Evolutionary conservation across 331 rosid species (phyloP).

Genomic region (Quercus phellos): DNA sequence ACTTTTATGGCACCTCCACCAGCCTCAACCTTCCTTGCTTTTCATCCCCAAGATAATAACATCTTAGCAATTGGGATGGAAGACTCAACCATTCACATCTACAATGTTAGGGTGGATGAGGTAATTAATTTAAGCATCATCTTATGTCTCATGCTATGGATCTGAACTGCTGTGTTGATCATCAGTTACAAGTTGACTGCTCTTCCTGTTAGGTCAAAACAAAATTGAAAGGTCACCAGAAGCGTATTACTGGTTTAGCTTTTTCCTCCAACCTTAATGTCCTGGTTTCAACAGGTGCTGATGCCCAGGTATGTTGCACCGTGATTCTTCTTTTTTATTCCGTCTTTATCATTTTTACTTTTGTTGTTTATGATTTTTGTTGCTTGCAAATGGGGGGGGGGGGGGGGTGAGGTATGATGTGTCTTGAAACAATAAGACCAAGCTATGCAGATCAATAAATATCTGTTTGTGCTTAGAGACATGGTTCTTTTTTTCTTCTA

Average conservation of each 20-base stretch:
- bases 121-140: constrained; percentile 28
- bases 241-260: constrained; percentile 74
- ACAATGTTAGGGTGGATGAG: constrained; percentile 77
- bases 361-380: background rate
- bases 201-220: constrained; percentile 56
- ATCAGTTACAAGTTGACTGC: constrained; percentile 12
- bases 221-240: constrained; percentile 72
- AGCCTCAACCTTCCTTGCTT: constrained; percentile 69
- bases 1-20: constrained; percentile 81
- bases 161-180: background rate
- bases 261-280: constrained; percentile 66
- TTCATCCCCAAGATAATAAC: constrained; percentile 88
- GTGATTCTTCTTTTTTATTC: background rate
- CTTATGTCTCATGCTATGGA: constrained; percentile 1
- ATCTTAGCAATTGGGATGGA: constrained; percentile 91
- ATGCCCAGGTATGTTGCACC: constrained; percentile 60
- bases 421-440: background rate
- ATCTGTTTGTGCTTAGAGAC: background rate
- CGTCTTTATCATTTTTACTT: background rate
- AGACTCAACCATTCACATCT: constrained; percentile 79
- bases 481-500: background rate
- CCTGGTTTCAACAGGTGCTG: constrained; percentile 79
- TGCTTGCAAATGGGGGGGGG: background rate
- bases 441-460: background rate
- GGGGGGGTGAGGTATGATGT: background rate